Base-by-base conservation (phyloP, 169 alveolate genomes). In the Plasmodium knowlesi region DNA sequence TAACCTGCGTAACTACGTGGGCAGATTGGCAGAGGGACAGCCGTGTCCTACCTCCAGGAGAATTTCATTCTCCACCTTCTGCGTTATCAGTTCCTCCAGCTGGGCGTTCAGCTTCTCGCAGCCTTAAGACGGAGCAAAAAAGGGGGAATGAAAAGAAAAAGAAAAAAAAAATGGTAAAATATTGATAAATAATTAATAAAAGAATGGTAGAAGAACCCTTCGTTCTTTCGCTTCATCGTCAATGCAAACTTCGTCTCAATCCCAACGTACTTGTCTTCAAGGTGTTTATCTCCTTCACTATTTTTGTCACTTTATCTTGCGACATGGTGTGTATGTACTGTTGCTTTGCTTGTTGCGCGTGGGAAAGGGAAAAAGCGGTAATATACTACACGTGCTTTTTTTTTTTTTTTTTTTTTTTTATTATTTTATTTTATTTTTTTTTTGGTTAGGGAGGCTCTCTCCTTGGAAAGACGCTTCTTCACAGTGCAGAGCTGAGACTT, bases 21-120 rank as follows among this genome's bases (percentile, higher is more conserved):
- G 73, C 30, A 61, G 39, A 14, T 14, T 19, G 53, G 43, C 30
- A 37, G 25, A 73, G 10, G 41, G 74, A 57, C 76, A n/a, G 37
- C 32, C 16, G 0, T 1, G 76, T 41, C 82, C 43, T 86, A 86
- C 93, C 54, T 86, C 93, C 12, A 86, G 80, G 34, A 86, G 93
- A 50, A 86, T 86, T 54, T 86, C 93, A 86, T 86, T 86, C 76
- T 86, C 93, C 46, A 86, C 93, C 53, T 86, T 86, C 57, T 86
- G 93, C 16, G 93, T 86, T 14, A 86, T 61, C 22, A 86, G 81
- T 86, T 86, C 93, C 41, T 86, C 93, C 30, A 86, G 46, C 71
- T 86, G 93, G 46, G 81, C 74, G 81, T 86, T 86, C 46, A 86
- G 28, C 46, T 86, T 86, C 67, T 86, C 93, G 67, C 93, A 86